A percentile compares a stretch with the other conserved stretches of the same genome.
Conservation (phyloP, 1,284 basidiomycete species). For the Neonothopanus nambi region DNA sequence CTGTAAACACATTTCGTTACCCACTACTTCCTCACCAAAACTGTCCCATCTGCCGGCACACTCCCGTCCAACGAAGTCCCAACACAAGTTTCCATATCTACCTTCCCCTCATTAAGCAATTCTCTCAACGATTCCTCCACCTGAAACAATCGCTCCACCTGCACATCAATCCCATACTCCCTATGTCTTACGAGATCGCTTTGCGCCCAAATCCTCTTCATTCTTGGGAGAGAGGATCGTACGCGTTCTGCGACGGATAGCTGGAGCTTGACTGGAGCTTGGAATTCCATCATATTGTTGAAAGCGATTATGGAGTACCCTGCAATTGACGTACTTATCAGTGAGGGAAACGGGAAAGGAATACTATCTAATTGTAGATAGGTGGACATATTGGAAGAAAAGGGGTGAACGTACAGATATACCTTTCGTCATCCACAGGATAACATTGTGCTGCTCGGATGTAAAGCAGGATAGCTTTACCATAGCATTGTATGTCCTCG, state of each 20-base stretch:
- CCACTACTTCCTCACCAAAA: no score
- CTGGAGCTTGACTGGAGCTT: conserved; percentile 23
- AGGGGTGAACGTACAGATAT: conserved; percentile 27
- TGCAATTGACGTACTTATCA: no score
- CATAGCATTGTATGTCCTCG: conserved; percentile 11
- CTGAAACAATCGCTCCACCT: no score
- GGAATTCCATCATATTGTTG: conserved; percentile 23
- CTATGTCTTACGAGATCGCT: no score
- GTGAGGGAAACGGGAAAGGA: neutral
- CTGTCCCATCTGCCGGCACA: no score
- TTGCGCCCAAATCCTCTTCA: conserved; percentile 30
- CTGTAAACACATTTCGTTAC: no score
- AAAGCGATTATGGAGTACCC: no score
- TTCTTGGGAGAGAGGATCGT: conserved; percentile 24
- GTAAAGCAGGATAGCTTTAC: conserved; percentile 25
- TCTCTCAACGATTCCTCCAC: no score
- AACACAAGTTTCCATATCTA: no score
- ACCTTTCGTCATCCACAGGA: conserved; percentile 36
- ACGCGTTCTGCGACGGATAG: conserved; percentile 22
- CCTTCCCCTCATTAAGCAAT: no score
- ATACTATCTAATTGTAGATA: neutral
- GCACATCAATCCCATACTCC: no score
- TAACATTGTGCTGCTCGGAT: conserved; percentile 26
- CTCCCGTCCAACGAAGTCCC: no score
- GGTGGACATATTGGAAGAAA: neutral